These are phyloP conservation scores for Fusarium sp. DNA, from an alignment of 2,329 filamentous ascomycete genomes.

Conservation along the genomic window DNA sequence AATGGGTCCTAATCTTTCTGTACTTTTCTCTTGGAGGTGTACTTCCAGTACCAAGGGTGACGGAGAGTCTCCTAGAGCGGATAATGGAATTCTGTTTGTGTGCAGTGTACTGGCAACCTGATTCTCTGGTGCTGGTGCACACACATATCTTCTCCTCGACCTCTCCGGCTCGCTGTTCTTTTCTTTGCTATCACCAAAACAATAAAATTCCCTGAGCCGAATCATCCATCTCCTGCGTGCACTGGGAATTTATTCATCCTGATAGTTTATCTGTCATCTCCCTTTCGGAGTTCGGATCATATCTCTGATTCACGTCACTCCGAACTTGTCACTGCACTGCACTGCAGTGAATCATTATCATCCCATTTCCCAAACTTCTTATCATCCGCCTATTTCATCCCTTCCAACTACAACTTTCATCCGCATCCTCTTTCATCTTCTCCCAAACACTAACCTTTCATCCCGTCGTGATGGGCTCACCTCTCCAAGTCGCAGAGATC, in stretches of 20 bases:
- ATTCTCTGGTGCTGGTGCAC: background rate
- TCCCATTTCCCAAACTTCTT: background rate
- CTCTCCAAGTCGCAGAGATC: background rate
- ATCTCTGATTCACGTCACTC: background rate
- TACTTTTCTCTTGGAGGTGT: background rate
- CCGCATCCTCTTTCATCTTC: background rate
- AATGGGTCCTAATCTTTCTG: no score
- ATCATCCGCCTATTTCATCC: background rate
- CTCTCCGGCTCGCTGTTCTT: background rate
- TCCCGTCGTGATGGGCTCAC: background rate
- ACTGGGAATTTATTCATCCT: no score
- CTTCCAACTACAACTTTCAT: background rate
- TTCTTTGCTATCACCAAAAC: slow-evolving; percentile 6
- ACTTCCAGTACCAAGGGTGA: background rate
- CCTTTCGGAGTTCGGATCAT: background rate
- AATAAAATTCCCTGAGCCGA: background rate
- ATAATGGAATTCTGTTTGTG: background rate
- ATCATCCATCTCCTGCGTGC: background rate
- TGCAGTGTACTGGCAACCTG: slow-evolving; percentile 10
- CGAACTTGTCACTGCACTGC: background rate
- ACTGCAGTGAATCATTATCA: background rate
- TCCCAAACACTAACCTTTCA: background rate
- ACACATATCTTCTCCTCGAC: slow-evolving; percentile 7
- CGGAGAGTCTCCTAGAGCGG: background rate
- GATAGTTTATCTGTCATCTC: background rate